Evolutionary conservation across 1,139 yeast genomes (phyloP).

Genomic region (Protomyces macrosporus): DNA sequence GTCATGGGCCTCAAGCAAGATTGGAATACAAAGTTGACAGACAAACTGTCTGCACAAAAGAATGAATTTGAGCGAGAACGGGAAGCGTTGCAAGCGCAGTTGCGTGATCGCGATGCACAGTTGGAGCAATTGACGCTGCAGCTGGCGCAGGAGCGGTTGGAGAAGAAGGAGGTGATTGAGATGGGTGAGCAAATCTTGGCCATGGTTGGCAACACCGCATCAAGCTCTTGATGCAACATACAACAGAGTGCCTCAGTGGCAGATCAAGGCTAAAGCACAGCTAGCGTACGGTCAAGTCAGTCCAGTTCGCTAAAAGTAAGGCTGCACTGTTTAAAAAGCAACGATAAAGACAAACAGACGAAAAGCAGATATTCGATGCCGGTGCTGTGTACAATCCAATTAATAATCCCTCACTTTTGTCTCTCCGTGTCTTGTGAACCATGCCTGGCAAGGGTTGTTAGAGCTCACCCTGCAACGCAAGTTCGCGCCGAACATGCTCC

Average conservation of each 20-base stretch:
- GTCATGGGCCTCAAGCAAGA: conserved; percentile 24
- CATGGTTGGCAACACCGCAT: background rate
- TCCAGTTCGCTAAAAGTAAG: too few species aligned
- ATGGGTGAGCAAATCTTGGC: conserved; percentile 23
- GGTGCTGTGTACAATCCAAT: background rate
- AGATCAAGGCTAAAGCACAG: too few species aligned
- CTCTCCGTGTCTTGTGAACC: background rate
- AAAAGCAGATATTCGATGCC: background rate
- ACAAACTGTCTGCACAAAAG: conserved; percentile 1
- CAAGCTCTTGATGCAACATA: background rate
- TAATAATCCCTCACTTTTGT: background rate
- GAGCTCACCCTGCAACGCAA: background rate
- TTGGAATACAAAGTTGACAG: conserved; percentile 25
- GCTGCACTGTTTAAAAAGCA: too few species aligned
- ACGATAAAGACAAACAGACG: background rate
- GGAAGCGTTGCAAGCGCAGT: conserved; percentile 1
- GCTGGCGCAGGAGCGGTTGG: conserved; percentile 16
- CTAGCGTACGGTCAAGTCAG: too few species aligned
- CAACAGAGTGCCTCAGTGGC: too few species aligned
- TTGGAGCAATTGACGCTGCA: background rate
- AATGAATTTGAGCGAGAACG: background rate
- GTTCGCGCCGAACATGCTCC: background rate
- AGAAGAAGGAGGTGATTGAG: conserved; percentile 24
- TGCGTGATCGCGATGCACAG: conserved; percentile 6
- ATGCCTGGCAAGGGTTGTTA: background rate